phyloP scores from a whole-genome alignment of 2,329 filamentous ascomycete genomes.

The Exophiala viscosa region DNA sequence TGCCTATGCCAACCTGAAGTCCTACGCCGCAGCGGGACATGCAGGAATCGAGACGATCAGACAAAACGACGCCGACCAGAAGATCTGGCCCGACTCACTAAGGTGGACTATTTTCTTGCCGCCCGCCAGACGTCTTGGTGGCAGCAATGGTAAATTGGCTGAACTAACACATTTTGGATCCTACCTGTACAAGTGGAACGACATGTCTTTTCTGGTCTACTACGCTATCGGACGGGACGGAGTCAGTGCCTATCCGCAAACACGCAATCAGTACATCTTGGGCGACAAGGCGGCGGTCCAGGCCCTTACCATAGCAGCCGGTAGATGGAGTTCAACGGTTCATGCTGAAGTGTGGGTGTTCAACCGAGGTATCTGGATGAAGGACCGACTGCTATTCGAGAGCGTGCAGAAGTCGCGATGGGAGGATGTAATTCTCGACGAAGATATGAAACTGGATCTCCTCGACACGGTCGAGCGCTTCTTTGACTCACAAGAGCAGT shows the following conservation, averaged over 20 bases:
- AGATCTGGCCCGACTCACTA: conserved; percentile 17
- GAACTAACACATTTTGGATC: conserved; percentile 22
- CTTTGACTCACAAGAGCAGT: conserved; percentile 38
- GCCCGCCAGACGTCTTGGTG: conserved; percentile 22
- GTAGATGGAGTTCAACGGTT: conserved; percentile 25
- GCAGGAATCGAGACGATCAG: conserved; percentile 27
- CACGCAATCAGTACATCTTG: conserved; percentile 28
- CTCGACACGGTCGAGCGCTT: conserved; percentile 41
- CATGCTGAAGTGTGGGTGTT: conserved; percentile 44
- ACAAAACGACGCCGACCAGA: neutral
- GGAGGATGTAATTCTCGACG: conserved; percentile 48
- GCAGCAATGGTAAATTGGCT: conserved; percentile 19
- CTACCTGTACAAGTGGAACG: conserved; percentile 22
- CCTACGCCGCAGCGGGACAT: conserved; percentile 42
- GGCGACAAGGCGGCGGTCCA: conserved; percentile 17
- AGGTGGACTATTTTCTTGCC: conserved; percentile 24
- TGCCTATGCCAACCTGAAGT: conserved; percentile 37
- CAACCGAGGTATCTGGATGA: conserved; percentile 40
- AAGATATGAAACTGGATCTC: conserved; percentile 42
- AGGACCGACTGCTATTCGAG: conserved; percentile 37
- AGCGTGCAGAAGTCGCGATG: conserved; percentile 41
- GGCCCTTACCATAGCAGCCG: conserved; percentile 17
- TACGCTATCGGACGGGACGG: conserved; percentile 25
- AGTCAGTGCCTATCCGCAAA: neutral
- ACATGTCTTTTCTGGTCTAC: conserved; percentile 26